Evolutionary conservation across 495 filamentous ascomycete species (phyloP), one percentile per base, ranked within the genome.

Genomic region (Hamigera avellanea): DNA sequence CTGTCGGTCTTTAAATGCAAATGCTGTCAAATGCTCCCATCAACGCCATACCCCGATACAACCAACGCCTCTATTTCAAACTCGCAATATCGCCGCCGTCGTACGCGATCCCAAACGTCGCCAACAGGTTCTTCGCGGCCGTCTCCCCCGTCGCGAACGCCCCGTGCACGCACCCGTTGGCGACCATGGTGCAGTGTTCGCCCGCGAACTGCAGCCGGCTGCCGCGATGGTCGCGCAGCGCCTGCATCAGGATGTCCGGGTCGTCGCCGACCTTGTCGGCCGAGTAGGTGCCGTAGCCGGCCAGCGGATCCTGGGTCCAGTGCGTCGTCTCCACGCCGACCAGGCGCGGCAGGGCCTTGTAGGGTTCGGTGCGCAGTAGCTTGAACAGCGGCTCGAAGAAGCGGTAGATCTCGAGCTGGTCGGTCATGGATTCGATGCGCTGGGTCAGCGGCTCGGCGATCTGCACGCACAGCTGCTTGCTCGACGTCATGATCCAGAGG

Each of bases 321-420:
- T 48, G 48, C 40, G 48, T 51, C 31, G 44, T 44, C 38, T 51
- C 48, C 42, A 51, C 41, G 43, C 30, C 38, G 17, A 51, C 13
- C 26, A 51, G 36, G n/a, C 38, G 36, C 4, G 48, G 48, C 17
- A 51, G 36, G 13, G 48, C 48, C 32, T 51, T 51, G 32, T 51
- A 51, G 0, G 48, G 48, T 28, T 51, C 48, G 1, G 48, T 41
- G 7, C 48, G 44, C 35, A 48, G 40, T 4, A 51, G 36, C 32
- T 48, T 51, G 33, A 51, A 51, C 12, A 51, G 42, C 6, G 48
- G 48, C 39, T 51, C 48, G 19, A 51, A 51, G 40, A 51, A 51
- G 19, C 15, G 12, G 19, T 51, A 51, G 15, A 48, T 48, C 32
- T 44, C 41, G 15, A 47, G 48, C 14, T 21, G 10, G 26, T 51